Evolutionary conservation across 768 basidiomycete species (phyloP), one percentile per base, ranked within the genome.

Genomic region (Suillus occidentalis): DNA sequence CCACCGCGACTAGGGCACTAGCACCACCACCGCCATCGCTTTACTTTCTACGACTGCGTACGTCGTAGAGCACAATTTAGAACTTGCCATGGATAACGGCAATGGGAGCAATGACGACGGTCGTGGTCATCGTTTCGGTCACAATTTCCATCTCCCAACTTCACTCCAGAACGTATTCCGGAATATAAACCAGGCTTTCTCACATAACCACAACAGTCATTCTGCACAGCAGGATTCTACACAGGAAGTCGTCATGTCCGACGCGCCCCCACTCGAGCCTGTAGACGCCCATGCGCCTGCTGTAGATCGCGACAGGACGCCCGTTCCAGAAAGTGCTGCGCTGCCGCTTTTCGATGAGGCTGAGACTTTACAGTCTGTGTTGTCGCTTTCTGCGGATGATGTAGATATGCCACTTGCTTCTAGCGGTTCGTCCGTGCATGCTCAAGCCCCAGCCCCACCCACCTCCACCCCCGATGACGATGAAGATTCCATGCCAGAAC

Each of bases 401-500:
- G 9, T 60, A 13, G 64, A 62, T 9, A 66, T 69, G 36, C 61
- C 67, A 47, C 34, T 62, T 18, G 45, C 43, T 31, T 52, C 37
- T 2, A 47, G 37, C 28, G 10, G 25, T 13, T 22, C 67, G 22
- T 31, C 45, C 22, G n/a, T 14, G 10, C 47, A 18, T n/a, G n/a
- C n/a, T n/a, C n/a, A n/a, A n/a, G n/a, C n/a, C n/a, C n/a, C n/a
- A 67, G 55, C 18, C 20, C 20, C 36, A 42, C 62, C 34, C 57
- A 63, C n/a, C n/a, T n/a, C n/a, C n/a, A n/a, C 4, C 7, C 68
- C 2, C 13, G 71, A 76, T 34, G 76, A 78, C 40, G 77, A 77
- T 45, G 75, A 77, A 36, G 78, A 77, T 61, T 78, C 76, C 14
- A 79, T 84, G 78, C 83, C 84, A 13, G 77, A 73, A 0, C 72